Conservation (phyloP, 2,329 filamentous ascomycete species). For the Zasmidium angulare region DNA sequence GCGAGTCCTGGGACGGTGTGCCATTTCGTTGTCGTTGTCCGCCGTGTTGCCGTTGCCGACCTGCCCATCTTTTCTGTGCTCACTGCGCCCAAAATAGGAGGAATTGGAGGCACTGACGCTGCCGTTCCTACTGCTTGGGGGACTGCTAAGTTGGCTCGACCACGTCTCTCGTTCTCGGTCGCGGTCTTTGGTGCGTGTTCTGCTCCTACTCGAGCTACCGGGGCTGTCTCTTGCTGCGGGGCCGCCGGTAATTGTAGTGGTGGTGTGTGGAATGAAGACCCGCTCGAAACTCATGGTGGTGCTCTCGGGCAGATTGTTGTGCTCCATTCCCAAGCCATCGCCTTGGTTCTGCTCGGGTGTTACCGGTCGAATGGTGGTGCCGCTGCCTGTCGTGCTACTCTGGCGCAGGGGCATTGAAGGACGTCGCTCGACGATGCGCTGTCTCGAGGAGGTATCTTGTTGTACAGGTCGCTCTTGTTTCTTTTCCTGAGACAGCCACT, state of each 20-base stretch:
- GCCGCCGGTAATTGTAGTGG: slow-evolving; percentile 28
- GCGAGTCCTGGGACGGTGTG: slow-evolving; percentile 47
- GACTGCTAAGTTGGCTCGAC: slow-evolving; percentile 18
- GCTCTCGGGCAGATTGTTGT: slow-evolving; percentile 23
- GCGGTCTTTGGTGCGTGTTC: slow-evolving; percentile 10
- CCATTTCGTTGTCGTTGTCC: slow-evolving; percentile 15
- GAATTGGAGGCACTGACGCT: slow-evolving; percentile 19
- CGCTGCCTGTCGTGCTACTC: slow-evolving; percentile 24
- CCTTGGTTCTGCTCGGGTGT: slow-evolving; percentile 56
- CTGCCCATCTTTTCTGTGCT: slow-evolving; percentile 31
- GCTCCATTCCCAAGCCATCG: slow-evolving; percentile 13
- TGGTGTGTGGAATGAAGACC: slow-evolving; percentile 31
- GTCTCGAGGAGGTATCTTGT: slow-evolving; percentile 10
- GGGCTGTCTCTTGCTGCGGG: slow-evolving; percentile 19
- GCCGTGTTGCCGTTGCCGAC: slow-evolving; percentile 19
- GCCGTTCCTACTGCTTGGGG: slow-evolving; percentile 27
- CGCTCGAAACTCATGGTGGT: slow-evolving; percentile 32
- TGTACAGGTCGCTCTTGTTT: background rate
- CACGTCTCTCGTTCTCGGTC: slow-evolving; percentile 2
- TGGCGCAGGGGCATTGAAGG: slow-evolving; percentile 23
- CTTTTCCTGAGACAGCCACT: slow-evolving; percentile 30
- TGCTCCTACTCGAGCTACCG: slow-evolving; percentile 19
- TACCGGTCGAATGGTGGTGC: slow-evolving; percentile 59
- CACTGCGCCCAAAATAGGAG: slow-evolving; percentile 22
- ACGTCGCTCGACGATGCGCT: slow-evolving; percentile 16